Base-by-base conservation (phyloP, 1,139 yeast genomes). In the Chernovozyma aurita region DNA sequence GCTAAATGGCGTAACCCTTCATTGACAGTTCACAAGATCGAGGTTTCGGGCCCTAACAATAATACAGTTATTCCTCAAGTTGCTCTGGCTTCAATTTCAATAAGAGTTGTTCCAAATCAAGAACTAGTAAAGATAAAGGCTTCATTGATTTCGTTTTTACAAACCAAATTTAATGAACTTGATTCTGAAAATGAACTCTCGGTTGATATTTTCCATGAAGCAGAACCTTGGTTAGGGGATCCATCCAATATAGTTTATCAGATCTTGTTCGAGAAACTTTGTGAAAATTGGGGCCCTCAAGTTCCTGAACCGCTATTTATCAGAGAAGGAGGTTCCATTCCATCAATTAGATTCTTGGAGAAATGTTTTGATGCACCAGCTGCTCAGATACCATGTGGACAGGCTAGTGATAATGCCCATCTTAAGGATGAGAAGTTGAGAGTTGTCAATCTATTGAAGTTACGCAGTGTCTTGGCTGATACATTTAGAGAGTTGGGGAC, bases 201-300 rank as follows among this genome's bases (percentile, higher is more conserved):
- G 14, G 61, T 90, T 16, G 65, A 73, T 27, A 72, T 87, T 28
- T 71, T 80, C 45, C 88, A 87, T 50, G 92, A 84, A 51, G 95
- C 95, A 0, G 97, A 90, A 51, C 95, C 97, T 2, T 92, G 98
- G 98, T 64, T 92, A 11, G 97, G 97, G 4, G 88, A 92, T 48
- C 85, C 92, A 4, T 58, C 70, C 9, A 88, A 85, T 52, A 70
- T 70, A 29, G 86, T 90, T 1, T 92, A 85, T 57, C 70, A 75
- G 46, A 68, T 83, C 7, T 63, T 90, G 28, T 69, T 70, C 36
- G 63, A 74, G 21, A 85, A 85, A 33, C 65, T 90, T 25, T 58
- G 63, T 30, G 55, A 63, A 4, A 80, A 80, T 39, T 82, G 94
- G 92, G 77, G 73, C 7, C 63, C 74, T 58, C 67, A 67, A 4